Evolutionary conservation across 106 monocot species (phyloP), one percentile per base, ranked within the genome.

Genomic region (Hemerocallis citrina): DNA sequence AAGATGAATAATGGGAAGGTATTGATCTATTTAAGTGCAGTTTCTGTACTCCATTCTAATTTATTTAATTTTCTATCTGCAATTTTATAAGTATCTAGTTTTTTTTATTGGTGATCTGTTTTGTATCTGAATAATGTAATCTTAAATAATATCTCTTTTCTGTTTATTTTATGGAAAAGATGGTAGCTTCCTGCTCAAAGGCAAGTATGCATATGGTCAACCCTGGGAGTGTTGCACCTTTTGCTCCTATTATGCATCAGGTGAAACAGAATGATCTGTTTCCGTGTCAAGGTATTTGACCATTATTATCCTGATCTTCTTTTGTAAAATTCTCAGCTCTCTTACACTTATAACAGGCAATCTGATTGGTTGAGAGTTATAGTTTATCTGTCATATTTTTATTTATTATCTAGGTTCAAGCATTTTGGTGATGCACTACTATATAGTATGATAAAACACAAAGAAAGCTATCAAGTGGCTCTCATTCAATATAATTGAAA

Each of bases 261-360:
- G 30, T 42, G 54, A 50, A 65, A 44, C 65, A 62, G 12, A 41
- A 43, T 17, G 59, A 70, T 76, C 19, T 15, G 31, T 65, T 77
- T 36, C 21, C 69, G 29, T 54, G 6, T 67, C 66, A 71, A 77
- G 77, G 77, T 77, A 49, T 33, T 57, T 12, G 25, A 50, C 8
- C 23, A 25, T 27, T n/a, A 50, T 50, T 11, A 27, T 12, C 13
- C 16, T 10, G 28, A 27, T 10, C 3, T 50, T 48, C n/a, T n/a
- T 28, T 50, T 19, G 22, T 36, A 20, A 57, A 20, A 34, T 57
- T n/a, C 17, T 32, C 33, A 36, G 34, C 20, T 52, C 24, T 52
- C 12, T 52, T 25, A 52, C 22, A 1, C n/a, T 21, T 52, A 24
- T 23, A 20, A 1, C 52, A 9, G n/a, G n/a, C n/a, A n/a, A n/a